phyloP scores from a whole-genome alignment of 129 eudicot species.

The Deinandra increscens region DNA sequence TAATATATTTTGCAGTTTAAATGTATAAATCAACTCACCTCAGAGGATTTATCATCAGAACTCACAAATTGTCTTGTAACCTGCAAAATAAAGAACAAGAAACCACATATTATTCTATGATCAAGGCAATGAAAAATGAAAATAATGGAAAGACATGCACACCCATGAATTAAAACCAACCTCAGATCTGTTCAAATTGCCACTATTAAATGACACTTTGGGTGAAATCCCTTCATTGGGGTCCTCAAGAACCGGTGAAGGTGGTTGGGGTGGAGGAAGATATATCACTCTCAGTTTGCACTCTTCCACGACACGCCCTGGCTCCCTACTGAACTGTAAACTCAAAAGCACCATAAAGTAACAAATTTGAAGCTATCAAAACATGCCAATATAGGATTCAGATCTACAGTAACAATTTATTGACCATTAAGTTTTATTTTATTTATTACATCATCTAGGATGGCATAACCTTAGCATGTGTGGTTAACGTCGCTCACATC shows the following conservation, averaged over 20 bases:
- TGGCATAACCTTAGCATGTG: background rate
- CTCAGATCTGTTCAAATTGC: constrained; percentile 42
- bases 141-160: background rate
- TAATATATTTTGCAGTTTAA: background rate
- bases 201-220: constrained; percentile 37
- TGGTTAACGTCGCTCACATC: background rate
- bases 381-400: background rate
- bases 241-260: constrained; percentile 73
- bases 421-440: background rate
- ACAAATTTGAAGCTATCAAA: constrained; percentile 1
- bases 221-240: constrained; percentile 75
- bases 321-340: constrained; percentile 65
- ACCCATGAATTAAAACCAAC: constrained; percentile 16
- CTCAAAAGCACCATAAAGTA: constrained; percentile 13
- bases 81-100: constrained; percentile 35
- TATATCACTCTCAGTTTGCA: constrained; percentile 72
- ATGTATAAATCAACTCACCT: constrained; percentile 37
- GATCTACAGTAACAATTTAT: background rate
- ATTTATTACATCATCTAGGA: background rate
- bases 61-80: constrained; percentile 41
- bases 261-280: constrained; percentile 69
- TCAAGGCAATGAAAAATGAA: background rate
- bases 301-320: constrained; percentile 69
- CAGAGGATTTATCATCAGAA: constrained; percentile 52
- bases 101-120: background rate